Percentiles rank a stretch among this genome's conserved stretches.
Conservation (phyloP, 1,284 basidiomycete genomes). For the Cystobasidium pallidum region DNA sequence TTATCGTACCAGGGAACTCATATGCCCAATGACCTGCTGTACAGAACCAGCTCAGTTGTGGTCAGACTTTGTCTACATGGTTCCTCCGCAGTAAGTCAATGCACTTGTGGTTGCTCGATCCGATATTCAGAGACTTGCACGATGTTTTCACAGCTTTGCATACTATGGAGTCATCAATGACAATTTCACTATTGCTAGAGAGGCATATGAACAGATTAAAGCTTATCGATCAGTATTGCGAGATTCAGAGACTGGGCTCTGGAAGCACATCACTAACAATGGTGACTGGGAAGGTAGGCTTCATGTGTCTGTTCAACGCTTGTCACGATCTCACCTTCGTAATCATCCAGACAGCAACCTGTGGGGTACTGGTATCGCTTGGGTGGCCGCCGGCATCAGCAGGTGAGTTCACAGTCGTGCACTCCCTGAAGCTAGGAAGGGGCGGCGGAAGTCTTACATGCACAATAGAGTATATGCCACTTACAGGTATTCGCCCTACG, state of each 20-base stretch:
- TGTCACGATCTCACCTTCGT: slow-evolving; percentile 56
- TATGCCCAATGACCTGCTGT: no score
- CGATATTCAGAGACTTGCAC: no score
- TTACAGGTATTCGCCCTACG: no score
- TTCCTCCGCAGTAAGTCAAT: slow-evolving; percentile 76
- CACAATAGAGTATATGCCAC: no score
- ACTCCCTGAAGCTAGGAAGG: no score
- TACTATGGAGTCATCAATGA: slow-evolving; percentile 75
- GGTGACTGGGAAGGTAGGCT: background rate
- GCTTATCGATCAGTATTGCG: slow-evolving; percentile 68
- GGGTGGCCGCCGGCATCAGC: slow-evolving; percentile 82
- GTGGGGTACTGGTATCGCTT: slow-evolving; percentile 76
- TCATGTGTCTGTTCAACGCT: background rate
- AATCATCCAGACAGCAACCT: slow-evolving; percentile 59
- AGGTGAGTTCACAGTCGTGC: slow-evolving; percentile 59
- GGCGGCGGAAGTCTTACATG: no score
- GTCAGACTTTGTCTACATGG: slow-evolving; percentile 63
- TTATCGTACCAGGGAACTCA: no score
- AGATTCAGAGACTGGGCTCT: slow-evolving; percentile 60
- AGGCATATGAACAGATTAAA: slow-evolving; percentile 76
- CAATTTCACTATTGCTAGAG: slow-evolving; percentile 69
- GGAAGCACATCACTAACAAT: slow-evolving; percentile 58
- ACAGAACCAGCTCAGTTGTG: slow-evolving; percentile 51
- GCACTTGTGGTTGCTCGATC: background rate
- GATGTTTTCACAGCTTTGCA: slow-evolving; percentile 61